Percentiles rank a stretch among this genome's conserved stretches.
Conservation (phyloP, 768 basidiomycete genomes). For the Galerina marginata region DNA sequence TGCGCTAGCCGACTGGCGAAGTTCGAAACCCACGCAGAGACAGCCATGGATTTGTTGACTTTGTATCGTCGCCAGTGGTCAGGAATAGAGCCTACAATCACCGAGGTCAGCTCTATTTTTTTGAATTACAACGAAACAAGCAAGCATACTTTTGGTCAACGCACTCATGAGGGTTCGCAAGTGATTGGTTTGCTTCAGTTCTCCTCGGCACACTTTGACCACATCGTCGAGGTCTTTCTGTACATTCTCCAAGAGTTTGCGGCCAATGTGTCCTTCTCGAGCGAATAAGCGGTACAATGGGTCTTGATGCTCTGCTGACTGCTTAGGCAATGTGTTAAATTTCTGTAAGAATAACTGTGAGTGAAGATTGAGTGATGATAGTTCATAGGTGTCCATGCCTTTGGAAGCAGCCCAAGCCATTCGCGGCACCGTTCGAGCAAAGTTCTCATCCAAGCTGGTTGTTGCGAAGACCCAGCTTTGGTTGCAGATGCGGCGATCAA, state of each 20-base stretch:
- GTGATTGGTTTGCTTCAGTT: conserved; percentile 95
- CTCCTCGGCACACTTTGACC: conserved; percentile 83
- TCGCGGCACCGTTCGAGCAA: conserved; percentile 82
- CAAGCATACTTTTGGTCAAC: conserved; percentile 73
- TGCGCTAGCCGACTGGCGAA: conserved; percentile 83
- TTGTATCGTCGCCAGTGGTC: conserved; percentile 90
- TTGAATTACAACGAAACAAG: conserved; percentile 9
- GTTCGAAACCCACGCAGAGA: conserved; percentile 86
- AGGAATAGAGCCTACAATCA: conserved; percentile 78
- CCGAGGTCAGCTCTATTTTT: neutral
- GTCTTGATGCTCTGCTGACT: conserved; percentile 73
- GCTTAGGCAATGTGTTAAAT: conserved; percentile 68
- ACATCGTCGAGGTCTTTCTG: conserved; percentile 83
- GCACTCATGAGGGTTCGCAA: conserved; percentile 89
- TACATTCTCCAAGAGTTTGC: conserved; percentile 78
- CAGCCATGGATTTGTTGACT: conserved; percentile 79
- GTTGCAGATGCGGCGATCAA: conserved; percentile 57
- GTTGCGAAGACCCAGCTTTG: conserved; percentile 70
- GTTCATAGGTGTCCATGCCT: conserved; percentile 50
- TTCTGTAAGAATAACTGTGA: conserved; percentile 43
- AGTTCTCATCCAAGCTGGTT: conserved; percentile 95
- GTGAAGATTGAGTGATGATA: neutral
- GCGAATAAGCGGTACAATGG: conserved; percentile 89
- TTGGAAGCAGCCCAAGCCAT: conserved; percentile 81
- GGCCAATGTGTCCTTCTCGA: conserved; percentile 84